phyloP scores from a whole-genome alignment of 768 basidiomycete species.

The Hericium coralloides region DNA sequence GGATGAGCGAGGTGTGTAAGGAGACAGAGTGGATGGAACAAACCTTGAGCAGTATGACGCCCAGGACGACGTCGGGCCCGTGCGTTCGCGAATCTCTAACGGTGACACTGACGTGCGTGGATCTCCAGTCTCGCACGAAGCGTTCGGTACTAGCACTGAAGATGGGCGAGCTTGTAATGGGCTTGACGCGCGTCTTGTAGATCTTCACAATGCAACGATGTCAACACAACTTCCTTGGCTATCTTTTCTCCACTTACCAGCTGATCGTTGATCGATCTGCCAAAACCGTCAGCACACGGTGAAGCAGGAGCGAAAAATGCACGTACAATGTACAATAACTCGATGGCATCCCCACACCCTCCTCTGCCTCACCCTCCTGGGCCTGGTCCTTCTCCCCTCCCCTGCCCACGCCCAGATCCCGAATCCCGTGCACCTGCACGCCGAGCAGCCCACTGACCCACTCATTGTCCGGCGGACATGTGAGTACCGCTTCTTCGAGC shows the following conservation, averaged over 20 bases:
- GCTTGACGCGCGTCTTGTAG: slow-evolving; percentile 26
- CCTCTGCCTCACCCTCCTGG: slow-evolving; percentile 42
- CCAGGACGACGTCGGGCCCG: slow-evolving; percentile 60
- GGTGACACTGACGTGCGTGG: slow-evolving; percentile 51
- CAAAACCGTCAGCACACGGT: slow-evolving; percentile 16
- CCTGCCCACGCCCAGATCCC: slow-evolving; percentile 36
- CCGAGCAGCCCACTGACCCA: slow-evolving; percentile 63
- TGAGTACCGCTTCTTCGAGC: slow-evolving; percentile 30
- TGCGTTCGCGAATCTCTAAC: slow-evolving; percentile 53
- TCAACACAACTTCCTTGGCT: not conserved
- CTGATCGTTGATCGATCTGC: slow-evolving; percentile 39
- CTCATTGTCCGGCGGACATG: slow-evolving; percentile 44
- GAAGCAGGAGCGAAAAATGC: not conserved
- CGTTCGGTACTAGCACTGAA: slow-evolving; percentile 61
- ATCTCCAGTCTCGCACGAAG: slow-evolving; percentile 56
- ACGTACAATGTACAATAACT: slow-evolving; percentile 46
- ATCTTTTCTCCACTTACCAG: slow-evolving; percentile 19
- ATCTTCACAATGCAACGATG: slow-evolving; percentile 2
- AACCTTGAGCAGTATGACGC: slow-evolving; percentile 51
- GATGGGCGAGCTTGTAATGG: slow-evolving; percentile 25
- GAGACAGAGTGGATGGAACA: not conserved
- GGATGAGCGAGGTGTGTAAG: not conserved
- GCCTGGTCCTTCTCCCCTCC: slow-evolving; percentile 38
- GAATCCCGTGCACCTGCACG: slow-evolving; percentile 58
- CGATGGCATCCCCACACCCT: slow-evolving; percentile 52